phyloP scores from a whole-genome alignment of 176 grass and related monocot genomes.

The Zoysia japonica region DNA sequence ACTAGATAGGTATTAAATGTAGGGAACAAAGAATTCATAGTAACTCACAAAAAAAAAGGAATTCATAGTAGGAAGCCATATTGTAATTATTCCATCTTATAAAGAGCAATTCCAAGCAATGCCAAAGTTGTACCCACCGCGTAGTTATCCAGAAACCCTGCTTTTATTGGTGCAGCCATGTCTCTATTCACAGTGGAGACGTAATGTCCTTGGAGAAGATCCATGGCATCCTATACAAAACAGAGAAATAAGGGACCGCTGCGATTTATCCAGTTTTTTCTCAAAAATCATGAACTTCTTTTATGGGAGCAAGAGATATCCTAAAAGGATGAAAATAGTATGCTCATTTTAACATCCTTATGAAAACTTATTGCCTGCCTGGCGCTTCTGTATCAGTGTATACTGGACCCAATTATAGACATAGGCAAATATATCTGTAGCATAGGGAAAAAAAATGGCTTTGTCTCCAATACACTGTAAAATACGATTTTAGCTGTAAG shows the following conservation, averaged over 20 bases:
- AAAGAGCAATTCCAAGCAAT: background rate
- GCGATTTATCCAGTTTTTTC: background rate
- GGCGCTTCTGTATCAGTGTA: background rate
- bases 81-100: background rate
- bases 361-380: background rate
- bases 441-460: too few relatives aligned
- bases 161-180: slow-evolving; percentile 50
- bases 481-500: too few relatives aligned
- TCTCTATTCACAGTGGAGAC: slow-evolving; percentile 61
- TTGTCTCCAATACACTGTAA: too few relatives aligned
- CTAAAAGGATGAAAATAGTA: background rate
- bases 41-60: background rate
- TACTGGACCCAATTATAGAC: too few relatives aligned
- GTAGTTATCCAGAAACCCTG: slow-evolving; percentile 56
- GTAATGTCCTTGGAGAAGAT: slow-evolving; percentile 94
- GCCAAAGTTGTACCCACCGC: slow-evolving; percentile 40
- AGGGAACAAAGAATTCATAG: background rate
- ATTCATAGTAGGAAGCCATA: background rate
- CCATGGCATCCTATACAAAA: slow-evolving; percentile 80
- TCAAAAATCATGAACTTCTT: background rate
- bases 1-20: too few relatives aligned
- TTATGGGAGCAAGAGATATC: background rate
- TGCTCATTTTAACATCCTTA: background rate
- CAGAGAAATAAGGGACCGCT: background rate
- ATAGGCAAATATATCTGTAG: too few relatives aligned